Evolutionary conservation across 768 basidiomycete species (phyloP), one percentile per base, ranked within the genome.

Genomic region (Termitomyces sp.): DNA sequence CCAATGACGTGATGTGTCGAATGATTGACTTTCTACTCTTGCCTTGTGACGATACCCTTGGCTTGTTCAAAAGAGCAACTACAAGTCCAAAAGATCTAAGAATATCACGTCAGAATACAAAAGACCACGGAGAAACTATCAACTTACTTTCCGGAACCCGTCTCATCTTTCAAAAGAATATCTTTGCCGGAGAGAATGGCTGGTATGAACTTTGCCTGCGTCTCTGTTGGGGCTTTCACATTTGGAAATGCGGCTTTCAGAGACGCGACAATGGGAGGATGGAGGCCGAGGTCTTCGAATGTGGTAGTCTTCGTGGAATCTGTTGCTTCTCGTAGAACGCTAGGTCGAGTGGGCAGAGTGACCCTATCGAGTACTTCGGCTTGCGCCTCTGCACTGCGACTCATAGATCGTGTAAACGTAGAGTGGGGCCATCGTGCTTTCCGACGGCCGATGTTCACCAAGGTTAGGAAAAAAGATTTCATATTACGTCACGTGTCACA

Each of bases 121-220:
- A 59, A 56, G 32, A 39, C 24, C 6, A 24, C 65, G 5, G 56
- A 27, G 33, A 55, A n/a, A 44, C 43, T 55, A 4, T 37, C 50
- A 40, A 75, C 87, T 59, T 67, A 91, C 90, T 92, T 92, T 74
- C 89, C 91, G 45, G 85, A 83, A 5, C 91, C 90, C n/a, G 90
- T 89, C 26, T 74, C 72, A 61, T 90, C 89, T 61, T 82, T 85
- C 53, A 92, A 63, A 14, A 91, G 70, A 18, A 91, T 75, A 68
- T 91, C 85, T 64, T 79, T 79, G 7, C 78, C 79, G 20, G 67
- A 66, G 32, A 86, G 58, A 9, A 89, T 75, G 18, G 84, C 88
- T 3, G 82, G 81, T 56, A 91, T 85, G 53, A 91, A 81, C 52
- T 73, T 72, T 43, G 68, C 72, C 67, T 92, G 89, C 33, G 80